Percentiles rank a stretch among this genome's conserved stretches.
Conservation (phyloP, 139 green algal species). For the Haematococcus lacustris region DNA sequence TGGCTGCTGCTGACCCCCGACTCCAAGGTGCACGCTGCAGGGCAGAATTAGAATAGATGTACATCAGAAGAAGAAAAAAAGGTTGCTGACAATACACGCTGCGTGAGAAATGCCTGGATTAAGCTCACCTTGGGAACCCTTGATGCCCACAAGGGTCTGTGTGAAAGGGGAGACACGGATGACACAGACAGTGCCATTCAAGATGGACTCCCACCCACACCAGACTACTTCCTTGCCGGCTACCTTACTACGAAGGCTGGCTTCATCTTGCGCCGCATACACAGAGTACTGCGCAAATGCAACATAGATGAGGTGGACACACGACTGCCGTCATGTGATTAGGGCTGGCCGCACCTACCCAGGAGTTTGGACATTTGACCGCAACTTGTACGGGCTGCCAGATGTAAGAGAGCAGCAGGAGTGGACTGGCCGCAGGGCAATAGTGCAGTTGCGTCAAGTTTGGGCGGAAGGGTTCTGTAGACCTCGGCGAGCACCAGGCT, state of each 20-base stretch:
- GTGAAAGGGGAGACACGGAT: constrained; percentile 19
- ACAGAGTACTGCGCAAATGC: constrained; percentile 16
- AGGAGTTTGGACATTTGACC: constrained; percentile 11
- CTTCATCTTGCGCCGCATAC: background rate
- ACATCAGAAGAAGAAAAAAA: no score
- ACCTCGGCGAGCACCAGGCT: no score
- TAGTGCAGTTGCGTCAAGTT: no score
- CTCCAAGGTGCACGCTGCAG: background rate
- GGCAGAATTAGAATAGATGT: no score
- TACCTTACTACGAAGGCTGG: background rate
- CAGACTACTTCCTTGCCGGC: constrained; percentile 6
- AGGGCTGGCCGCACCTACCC: background rate
- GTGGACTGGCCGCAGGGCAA: background rate
- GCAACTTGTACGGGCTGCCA: constrained; percentile 13
- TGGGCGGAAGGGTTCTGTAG: no score
- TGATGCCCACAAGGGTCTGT: constrained; percentile 9
- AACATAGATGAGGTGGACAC: background rate
- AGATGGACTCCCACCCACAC: constrained; percentile 8
- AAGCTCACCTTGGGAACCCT: constrained; percentile 5
- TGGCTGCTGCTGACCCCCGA: background rate
- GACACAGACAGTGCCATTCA: background rate
- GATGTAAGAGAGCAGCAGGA: constrained; percentile 16
- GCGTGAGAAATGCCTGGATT: background rate
- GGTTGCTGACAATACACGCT: background rate
- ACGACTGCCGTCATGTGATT: background rate